Conservation (phyloP, 345 rosid genomes). For the Eucalyptus victrix region DNA sequence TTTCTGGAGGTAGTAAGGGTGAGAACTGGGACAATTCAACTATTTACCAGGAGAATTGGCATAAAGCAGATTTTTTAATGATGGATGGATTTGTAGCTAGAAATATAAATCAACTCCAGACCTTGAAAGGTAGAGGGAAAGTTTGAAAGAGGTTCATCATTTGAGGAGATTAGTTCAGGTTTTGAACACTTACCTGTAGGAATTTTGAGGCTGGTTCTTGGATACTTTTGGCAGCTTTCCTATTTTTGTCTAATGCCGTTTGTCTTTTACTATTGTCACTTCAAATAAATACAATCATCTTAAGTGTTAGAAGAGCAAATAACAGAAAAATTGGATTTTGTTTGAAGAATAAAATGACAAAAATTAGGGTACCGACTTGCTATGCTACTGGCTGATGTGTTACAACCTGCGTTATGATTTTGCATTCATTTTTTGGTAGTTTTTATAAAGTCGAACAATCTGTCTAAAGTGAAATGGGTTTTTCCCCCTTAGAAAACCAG, state of each 20-base stretch:
- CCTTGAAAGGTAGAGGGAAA: neutral
- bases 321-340: neutral
- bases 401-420: neutral
- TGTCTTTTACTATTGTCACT: neutral
- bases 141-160: neutral
- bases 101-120: neutral
- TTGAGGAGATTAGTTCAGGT: neutral
- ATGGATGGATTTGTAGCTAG: neutral
- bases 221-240: neutral
- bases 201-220: neutral
- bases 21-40: neutral
- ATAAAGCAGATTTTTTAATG: neutral
- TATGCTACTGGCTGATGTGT: neutral
- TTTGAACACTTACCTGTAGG: neutral
- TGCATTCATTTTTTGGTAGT: neutral
- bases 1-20: neutral
- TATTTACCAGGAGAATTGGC: neutral
- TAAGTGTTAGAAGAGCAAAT: neutral
- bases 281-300: neutral
- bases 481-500: neutral
- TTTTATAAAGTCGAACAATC: neutral
- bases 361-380: neutral
- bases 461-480: neutral
- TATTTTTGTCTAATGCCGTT: neutral
- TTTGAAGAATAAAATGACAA: neutral